Conservation (phyloP, 495 filamentous ascomycete species). For the Aspergillus incahuasiensis region DNA sequence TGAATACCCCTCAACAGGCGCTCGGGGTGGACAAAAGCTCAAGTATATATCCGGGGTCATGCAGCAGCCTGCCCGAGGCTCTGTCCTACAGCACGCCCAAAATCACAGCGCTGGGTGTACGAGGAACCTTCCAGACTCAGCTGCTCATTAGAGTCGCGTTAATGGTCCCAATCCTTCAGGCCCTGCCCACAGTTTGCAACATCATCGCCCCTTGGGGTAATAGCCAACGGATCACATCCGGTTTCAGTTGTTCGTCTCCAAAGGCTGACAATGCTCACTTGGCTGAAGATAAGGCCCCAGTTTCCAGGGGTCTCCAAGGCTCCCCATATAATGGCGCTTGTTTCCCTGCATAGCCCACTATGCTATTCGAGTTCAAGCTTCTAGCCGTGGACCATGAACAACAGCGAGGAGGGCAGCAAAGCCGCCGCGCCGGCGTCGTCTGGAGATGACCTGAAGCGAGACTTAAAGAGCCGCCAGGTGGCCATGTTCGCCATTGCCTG, state of each 20-base stretch:
- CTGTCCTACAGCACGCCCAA: background rate
- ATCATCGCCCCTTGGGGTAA: background rate
- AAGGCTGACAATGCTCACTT: background rate
- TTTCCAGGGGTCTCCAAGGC: background rate
- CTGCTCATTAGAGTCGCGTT: too few relatives aligned
- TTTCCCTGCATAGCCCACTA: background rate
- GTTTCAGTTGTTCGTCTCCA: background rate
- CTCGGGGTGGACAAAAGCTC: background rate
- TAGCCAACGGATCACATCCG: background rate
- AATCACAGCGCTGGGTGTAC: background rate
- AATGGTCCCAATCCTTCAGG: too few relatives aligned
- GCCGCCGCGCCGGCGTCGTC: background rate
- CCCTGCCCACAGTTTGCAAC: too few relatives aligned
- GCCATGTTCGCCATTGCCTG: slow-evolving; percentile 11
- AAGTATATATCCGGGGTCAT: background rate
- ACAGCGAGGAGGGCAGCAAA: background rate
- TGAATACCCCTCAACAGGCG: background rate
- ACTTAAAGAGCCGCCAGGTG: slow-evolving; percentile 6
- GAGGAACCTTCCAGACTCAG: too few relatives aligned
- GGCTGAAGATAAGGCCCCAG: background rate
- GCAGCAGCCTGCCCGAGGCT: background rate
- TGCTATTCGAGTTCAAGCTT: background rate
- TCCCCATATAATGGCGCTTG: background rate
- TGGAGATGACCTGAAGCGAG: background rate
- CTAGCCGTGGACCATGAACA: background rate